Percentiles rank a stretch among this genome's conserved stretches.
Evolutionary conservation across 495 filamentous ascomycete genomes (phyloP).

Genomic region (Hyaloscypha bicolor): DNA sequence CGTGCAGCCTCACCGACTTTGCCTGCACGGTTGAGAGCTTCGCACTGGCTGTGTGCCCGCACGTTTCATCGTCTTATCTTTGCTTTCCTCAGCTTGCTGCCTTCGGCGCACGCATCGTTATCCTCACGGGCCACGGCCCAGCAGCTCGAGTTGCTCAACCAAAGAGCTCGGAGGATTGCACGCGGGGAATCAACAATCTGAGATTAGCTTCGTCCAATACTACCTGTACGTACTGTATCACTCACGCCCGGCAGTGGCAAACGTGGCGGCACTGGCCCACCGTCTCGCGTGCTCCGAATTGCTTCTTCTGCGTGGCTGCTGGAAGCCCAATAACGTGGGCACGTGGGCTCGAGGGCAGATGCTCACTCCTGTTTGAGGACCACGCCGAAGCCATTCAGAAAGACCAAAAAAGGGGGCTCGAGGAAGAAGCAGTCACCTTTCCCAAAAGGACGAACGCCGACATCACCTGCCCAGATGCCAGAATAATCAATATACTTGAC

Average conservation of each 20-base stretch:
- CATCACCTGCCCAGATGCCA: background rate
- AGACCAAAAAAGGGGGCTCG: background rate
- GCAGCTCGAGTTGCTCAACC: background rate
- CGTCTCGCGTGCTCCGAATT: background rate
- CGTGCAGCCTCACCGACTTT: conserved; percentile 7
- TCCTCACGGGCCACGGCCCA: background rate
- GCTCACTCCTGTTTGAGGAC: background rate
- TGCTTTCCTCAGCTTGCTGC: background rate
- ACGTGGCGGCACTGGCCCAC: background rate
- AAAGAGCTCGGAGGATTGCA: background rate
- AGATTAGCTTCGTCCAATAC: conserved; percentile 8
- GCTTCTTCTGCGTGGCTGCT: background rate
- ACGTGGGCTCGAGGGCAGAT: background rate
- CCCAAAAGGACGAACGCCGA: background rate
- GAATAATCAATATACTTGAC: background rate
- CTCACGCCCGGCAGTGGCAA: background rate
- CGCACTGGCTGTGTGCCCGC: background rate
- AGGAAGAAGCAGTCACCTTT: background rate
- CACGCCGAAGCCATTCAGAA: background rate
- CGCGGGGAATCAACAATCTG: background rate
- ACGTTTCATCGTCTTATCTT: background rate
- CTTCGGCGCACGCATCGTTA: background rate
- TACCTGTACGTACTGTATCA: too few relatives aligned
- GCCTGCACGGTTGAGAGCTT: background rate
- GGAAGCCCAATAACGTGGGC: background rate